Conservation (phyloP, 2,329 filamentous ascomycete species). For the Chalara sp. region DNA sequence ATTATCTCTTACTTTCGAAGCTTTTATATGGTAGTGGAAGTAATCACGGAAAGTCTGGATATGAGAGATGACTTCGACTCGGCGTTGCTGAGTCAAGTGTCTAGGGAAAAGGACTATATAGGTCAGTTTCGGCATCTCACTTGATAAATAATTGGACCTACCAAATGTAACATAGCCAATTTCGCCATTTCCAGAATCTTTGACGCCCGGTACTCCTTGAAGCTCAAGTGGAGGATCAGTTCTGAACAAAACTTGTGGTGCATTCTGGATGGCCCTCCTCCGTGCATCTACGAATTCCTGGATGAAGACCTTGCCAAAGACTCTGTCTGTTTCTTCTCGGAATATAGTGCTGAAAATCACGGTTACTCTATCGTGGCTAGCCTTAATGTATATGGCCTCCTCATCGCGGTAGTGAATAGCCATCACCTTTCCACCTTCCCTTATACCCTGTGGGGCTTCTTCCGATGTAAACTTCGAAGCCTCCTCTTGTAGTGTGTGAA, state of each 20-base stretch:
- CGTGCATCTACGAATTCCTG: conserved; percentile 98
- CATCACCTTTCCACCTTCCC: conserved; percentile 87
- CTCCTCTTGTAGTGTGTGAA: conserved; percentile 78
- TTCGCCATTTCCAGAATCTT: conserved; percentile 68
- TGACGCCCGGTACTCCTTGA: conserved; percentile 78
- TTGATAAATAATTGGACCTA: conserved; percentile 32
- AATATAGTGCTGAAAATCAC: conserved; percentile 99
- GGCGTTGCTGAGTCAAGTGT: conserved; percentile 83
- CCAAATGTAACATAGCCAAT: conserved; percentile 98
- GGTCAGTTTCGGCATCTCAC: conserved; percentile 6
- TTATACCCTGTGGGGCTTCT: conserved; percentile 83
- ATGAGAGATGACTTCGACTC: conserved; percentile 94
- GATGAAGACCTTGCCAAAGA: conserved; percentile 97
- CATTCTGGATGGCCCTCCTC: conserved; percentile 93
- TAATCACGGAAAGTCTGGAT: conserved; percentile 99
- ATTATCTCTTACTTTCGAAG: conserved; percentile 63
- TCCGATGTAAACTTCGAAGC: conserved; percentile 91
- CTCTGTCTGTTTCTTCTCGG: conserved; percentile 92
- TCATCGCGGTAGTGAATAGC: conserved; percentile 98
- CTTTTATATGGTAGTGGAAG: conserved; percentile 99
- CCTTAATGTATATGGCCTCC: conserved; percentile 98
- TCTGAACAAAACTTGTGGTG: conserved; percentile 92
- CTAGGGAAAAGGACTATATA: conserved; percentile 81
- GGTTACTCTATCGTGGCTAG: conserved; percentile 92
- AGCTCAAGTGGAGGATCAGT: conserved; percentile 92